phyloP scores from a whole-genome alignment of 768 basidiomycete genomes.

The Favolaschia claudopus region DNA sequence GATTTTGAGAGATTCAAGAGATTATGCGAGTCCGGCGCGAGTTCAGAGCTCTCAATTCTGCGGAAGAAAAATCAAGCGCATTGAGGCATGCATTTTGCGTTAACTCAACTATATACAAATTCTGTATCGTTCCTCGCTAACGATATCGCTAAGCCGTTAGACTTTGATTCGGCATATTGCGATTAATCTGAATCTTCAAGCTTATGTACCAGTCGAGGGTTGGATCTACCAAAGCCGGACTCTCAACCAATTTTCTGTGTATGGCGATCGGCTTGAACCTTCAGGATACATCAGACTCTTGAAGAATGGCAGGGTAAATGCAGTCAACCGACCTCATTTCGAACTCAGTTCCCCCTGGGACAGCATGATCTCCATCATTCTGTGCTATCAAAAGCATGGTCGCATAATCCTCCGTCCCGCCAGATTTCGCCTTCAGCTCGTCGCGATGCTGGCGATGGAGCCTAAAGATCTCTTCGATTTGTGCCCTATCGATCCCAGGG shows the following conservation, averaged over 20 bases:
- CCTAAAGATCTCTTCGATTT: background rate
- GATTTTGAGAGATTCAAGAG: no score
- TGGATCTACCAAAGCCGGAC: constrained; percentile 9
- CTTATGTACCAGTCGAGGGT: constrained; percentile 8
- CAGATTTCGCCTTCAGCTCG: constrained; percentile 6
- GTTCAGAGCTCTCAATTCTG: no score
- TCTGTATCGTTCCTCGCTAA: no score
- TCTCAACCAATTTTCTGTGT: constrained; percentile 1
- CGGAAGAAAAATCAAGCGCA: no score
- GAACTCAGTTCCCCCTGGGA: constrained; percentile 4
- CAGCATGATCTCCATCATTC: background rate
- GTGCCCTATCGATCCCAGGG: background rate
- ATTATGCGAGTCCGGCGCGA: no score
- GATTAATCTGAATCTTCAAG: constrained; percentile 5
- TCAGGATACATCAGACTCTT: background rate
- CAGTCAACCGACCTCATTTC: constrained; percentile 3
- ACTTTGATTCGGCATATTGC: constrained; percentile 7
- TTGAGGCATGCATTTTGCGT: no score
- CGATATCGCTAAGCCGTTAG: no score
- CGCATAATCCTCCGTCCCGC: constrained; percentile 15
- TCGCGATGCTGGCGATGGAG: constrained; percentile 17
- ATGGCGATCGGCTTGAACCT: constrained; percentile 17
- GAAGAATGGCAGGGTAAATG: background rate
- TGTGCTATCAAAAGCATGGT: background rate
- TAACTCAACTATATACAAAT: no score